A percentile compares a stretch with the other conserved stretches of the same genome.
These are phyloP conservation scores for Trichoderma afroharzianum DNA, from an alignment of 2,329 filamentous ascomycete species.

Conservation along the genomic window DNA sequence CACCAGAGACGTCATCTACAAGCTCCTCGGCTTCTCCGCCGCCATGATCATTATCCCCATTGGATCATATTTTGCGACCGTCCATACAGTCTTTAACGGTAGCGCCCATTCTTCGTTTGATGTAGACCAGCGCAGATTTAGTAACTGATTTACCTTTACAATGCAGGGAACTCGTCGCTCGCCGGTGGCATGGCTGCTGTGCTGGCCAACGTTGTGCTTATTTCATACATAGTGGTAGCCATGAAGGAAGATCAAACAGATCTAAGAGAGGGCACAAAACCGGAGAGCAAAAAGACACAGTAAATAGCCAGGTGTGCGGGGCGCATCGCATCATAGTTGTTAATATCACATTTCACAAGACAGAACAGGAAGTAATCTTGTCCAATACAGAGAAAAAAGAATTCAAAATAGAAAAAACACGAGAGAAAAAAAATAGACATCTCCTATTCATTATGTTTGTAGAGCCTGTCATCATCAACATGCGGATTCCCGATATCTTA, in stretches of 20 bases:
- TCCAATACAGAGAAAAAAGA: background rate
- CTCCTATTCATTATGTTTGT: conserved; percentile 20
- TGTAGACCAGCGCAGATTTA: background rate
- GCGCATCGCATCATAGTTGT: background rate
- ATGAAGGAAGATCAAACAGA: conserved; percentile 76
- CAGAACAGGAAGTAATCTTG: background rate
- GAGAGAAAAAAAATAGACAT: background rate
- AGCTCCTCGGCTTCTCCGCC: conserved; percentile 83
- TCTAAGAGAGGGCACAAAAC: conserved; percentile 40
- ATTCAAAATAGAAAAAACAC: background rate
- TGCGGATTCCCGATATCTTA: background rate
- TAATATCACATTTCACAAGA: background rate
- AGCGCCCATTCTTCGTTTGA: conserved; percentile 17
- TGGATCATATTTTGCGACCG: conserved; percentile 79
- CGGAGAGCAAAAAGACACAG: conserved; percentile 49
- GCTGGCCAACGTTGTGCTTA: conserved; percentile 84
- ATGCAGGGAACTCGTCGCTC: conserved; percentile 77
- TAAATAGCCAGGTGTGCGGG: conserved; percentile 24
- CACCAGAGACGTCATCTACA: conserved; percentile 74
- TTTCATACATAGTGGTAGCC: conserved; percentile 87
- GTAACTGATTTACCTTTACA: conserved; percentile 15
- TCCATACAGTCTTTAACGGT: conserved; percentile 77
- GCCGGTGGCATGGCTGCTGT: conserved; percentile 82
- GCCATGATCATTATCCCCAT: conserved; percentile 89
- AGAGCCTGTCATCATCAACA: conserved; percentile 13